Conservation (phyloP, 192 early-diverging fungal species). For the Gonapodya prolifera region DNA sequence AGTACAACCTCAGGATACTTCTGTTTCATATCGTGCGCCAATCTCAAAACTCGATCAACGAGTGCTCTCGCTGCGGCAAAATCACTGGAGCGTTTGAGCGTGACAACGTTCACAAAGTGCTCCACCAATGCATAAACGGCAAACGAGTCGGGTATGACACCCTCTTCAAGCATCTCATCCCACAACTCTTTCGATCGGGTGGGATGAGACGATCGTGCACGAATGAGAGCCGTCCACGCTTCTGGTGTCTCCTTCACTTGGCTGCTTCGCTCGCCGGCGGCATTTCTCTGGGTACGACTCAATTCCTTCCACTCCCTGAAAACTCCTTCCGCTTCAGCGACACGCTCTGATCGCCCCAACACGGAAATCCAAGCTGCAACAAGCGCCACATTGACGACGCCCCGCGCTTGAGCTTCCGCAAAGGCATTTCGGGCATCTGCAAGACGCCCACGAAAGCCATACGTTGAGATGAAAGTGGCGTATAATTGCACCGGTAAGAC, state of each 20-base stretch:
- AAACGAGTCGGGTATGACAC: neutral
- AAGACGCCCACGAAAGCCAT: neutral
- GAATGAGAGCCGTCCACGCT: neutral
- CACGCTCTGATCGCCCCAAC: neutral
- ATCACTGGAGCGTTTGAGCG: no score
- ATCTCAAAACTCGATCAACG: neutral
- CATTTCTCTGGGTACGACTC: neutral
- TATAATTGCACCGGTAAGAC: neutral
- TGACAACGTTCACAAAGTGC: neutral
- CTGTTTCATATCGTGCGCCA: neutral
- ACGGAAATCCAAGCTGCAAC: neutral
- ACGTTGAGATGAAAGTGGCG: neutral
- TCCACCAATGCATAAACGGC: neutral
- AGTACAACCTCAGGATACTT: neutral
- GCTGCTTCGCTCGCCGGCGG: no score
- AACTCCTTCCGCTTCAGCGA: neutral
- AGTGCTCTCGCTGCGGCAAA: no score
- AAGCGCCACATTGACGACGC: neutral
- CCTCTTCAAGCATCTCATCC: neutral
- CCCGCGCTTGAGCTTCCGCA: neutral
- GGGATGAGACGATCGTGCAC: neutral
- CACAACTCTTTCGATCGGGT: neutral
- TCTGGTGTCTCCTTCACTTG: neutral
- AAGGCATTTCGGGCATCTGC: neutral
- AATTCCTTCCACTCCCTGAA: neutral